phyloP scores from a whole-genome alignment of 345 rosid genomes.

The Syzygium aqueum region DNA sequence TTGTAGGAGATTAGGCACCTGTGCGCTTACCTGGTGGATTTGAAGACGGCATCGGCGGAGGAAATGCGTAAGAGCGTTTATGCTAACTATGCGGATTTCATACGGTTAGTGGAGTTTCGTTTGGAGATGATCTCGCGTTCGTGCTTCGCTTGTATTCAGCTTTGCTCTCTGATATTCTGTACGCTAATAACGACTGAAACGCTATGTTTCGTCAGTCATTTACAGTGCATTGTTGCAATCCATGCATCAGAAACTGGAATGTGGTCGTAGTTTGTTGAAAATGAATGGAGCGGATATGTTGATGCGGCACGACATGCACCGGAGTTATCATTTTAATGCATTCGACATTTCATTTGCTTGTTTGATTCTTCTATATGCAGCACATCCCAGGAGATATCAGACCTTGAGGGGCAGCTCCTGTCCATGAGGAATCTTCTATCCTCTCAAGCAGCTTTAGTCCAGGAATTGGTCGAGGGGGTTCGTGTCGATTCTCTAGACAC shows the following conservation, averaged over 20 bases:
- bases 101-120: constrained; percentile 28
- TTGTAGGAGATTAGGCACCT: constrained; percentile 63
- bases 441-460: constrained; percentile 75
- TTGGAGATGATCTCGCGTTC: neutral
- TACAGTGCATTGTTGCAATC: neutral
- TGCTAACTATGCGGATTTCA: constrained; percentile 86
- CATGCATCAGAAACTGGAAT: neutral
- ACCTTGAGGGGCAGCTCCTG: constrained; percentile 85
- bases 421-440: constrained; percentile 80
- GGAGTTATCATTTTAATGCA: neutral
- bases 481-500: constrained; percentile 42
- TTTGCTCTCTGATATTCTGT: neutral
- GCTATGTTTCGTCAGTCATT: neutral
- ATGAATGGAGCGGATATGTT: neutral
- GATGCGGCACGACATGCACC: neutral
- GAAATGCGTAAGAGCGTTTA: constrained; percentile 97
- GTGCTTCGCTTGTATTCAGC: neutral
- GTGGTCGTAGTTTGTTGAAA: neutral
- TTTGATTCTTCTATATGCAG: constrained; percentile 18
- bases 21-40: constrained; percentile 48
- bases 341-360: neutral
- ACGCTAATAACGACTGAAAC: neutral
- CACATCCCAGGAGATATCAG: constrained; percentile 78
- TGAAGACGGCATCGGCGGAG: constrained; percentile 93
- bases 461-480: constrained; percentile 61